Base-by-base conservation (phyloP, 2,329 filamentous ascomycete species). In the Arachnomyces sp. region DNA sequence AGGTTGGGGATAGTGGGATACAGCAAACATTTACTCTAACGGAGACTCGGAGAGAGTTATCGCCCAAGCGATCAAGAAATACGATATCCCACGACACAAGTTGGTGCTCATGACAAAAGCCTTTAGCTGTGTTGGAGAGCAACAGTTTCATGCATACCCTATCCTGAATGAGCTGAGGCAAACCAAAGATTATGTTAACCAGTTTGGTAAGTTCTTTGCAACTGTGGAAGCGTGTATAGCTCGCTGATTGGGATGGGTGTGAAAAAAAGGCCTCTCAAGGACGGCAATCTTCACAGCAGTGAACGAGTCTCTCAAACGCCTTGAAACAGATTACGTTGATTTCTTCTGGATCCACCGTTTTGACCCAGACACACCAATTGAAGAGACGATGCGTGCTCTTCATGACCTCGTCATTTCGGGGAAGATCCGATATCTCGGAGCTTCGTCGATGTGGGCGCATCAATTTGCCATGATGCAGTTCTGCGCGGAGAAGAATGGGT, bases 61-160 rank as follows among this genome's bases (percentile, higher is more conserved):
- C 28, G 75, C 69, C 43, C 77, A 76, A 51, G 74, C 75, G 1
- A 71, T 81, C 52, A 74, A 77, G 53, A 70, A 78, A 47, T 77
- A 74, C 60, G 60, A 69, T 13, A 69, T 80, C 13, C 74, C 74
- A 0, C 67, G 76, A 15, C 56, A 76, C 25, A 77, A 77, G 48
- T 53, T 80, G 4, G 66, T 77, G 39, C 70, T 81, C 31, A 56
- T 78, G 40, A 73, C 72, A 8, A 81, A 80, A 55, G 75, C 69
- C 52, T 72, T 51, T 51, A 69, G 61, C 38, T 61, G 62, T 7
- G 51, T 54, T 7, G 52, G 54, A 31, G 48, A 61, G 15, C 54
- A 62, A 33, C 59, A 61, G 33, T 50, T 52, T 28, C 51, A 53
- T 25, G 54, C 46, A 13, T 56, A 67, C 31, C 53, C 59, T 12